Evolutionary conservation across 164 flowering plant species (phyloP).

Genomic region (Magnolia changhungtana): DNA sequence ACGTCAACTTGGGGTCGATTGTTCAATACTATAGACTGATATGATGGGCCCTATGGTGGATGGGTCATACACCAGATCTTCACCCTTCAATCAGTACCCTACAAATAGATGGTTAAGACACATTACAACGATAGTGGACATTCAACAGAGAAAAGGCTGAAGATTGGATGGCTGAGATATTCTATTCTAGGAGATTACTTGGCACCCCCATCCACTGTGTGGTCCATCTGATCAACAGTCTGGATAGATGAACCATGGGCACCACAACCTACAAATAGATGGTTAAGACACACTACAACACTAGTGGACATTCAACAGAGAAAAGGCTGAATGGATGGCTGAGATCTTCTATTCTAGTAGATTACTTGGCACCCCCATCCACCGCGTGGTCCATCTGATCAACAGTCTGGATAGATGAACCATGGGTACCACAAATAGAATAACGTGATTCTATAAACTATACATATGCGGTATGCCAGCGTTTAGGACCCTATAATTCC

Average conservation of each 20-base stretch:
- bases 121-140: too few species aligned
- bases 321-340: neutral
- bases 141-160: neutral
- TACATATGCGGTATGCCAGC: neutral
- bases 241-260: neutral
- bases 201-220: neutral
- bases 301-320: neutral
- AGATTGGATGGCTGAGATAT: neutral
- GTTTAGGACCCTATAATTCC: neutral
- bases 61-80: too few species aligned
- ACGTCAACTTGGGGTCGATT: neutral
- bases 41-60: too few species aligned
- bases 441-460: neutral
- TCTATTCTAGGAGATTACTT: neutral
- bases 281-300: too few species aligned
- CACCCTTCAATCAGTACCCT: too few species aligned
- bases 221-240: neutral
- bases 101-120: too few species aligned
- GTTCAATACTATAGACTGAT: too few species aligned
- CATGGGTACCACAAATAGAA: neutral
- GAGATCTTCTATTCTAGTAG: neutral
- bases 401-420: neutral
- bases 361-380: neutral
- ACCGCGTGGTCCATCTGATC: neutral
- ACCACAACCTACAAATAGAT: neutral